Conservation (phyloP, 352 stramenopile genomes). For the Ophiocytium majus region DNA sequence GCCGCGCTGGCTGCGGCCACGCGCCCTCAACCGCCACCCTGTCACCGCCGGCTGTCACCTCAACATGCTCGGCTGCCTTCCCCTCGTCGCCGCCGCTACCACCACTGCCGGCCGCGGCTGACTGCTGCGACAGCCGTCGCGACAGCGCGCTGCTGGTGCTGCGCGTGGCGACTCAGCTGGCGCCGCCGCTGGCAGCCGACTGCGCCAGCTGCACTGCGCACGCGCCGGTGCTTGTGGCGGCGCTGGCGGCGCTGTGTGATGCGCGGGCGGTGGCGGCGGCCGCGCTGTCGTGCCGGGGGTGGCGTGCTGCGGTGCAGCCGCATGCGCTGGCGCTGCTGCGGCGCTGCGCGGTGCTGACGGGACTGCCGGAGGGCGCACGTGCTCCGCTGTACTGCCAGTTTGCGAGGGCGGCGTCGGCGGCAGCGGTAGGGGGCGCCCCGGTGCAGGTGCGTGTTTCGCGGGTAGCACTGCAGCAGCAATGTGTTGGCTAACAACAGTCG, state of each 20-base stretch:
- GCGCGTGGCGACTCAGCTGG: background rate
- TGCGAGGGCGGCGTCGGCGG: background rate
- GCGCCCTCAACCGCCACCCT: too few species aligned
- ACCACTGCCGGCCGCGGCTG: too few species aligned
- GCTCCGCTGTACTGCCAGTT: constrained; percentile 7
- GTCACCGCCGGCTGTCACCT: too few species aligned
- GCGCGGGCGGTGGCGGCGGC: background rate
- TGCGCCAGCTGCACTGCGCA: too few species aligned
- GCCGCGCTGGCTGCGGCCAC: too few species aligned
- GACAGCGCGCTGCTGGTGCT: background rate
- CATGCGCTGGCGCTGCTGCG: background rate
- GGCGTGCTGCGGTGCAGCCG: background rate
- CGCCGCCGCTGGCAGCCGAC: background rate
- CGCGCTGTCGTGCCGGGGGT: background rate
- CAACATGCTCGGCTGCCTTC: too few species aligned
- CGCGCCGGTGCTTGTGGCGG: background rate
- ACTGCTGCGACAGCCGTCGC: background rate
- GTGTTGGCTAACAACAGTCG: background rate
- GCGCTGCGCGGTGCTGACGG: background rate
- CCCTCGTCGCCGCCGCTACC: too few species aligned
- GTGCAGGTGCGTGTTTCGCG: background rate
- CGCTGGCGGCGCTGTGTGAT: background rate
- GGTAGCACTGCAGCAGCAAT: background rate
- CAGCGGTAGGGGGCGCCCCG: background rate
- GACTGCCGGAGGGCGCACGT: background rate